Evolutionary conservation across 2,329 filamentous ascomycete species (phyloP), one percentile per base, ranked within the genome.

Genomic region (Pseudogymnoascus sp.): DNA sequence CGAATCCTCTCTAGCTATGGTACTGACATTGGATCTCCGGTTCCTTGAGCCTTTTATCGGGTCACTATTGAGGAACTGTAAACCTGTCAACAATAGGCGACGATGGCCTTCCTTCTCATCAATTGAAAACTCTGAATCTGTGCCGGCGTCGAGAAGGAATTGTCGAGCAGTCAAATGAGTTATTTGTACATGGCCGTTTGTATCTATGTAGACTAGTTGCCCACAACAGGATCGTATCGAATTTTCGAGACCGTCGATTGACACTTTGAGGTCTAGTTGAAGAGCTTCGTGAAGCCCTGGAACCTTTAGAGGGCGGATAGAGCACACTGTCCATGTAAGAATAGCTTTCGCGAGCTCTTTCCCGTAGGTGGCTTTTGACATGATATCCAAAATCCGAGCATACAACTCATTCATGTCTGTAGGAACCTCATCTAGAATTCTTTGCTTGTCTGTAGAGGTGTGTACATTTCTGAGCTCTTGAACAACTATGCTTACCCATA

Each of bases 391-490:
- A 6, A 61, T 67, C 12, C 61, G 34, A 2, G 36, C n/a, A 60
- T 68, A 68, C 4, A 67, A n/a, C n/a, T 59, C 42, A 60, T 68
- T 64, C 74, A 77, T 76, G 6, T 71, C 73, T 59, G 69, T 65
- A 2, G 75, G 75, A 4, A 77, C 70, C 0, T 66, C 64, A 21
- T 72, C 64, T 0, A 77, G 69, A 21, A 74, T 68, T 18, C 68
- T 23, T n/a, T 70, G 18, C 18, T 73, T 71, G 5, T 68, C 70
- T 16, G 6, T 16, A 39, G 37, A 39, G 14, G 37, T 39, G 37
- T 39, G 37, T 16, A 16, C 14, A 39, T 39, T n/a, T 39, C 37
- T 16, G 37, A 39, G 37, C n/a, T 39, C 37, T 4, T 39, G 37
- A 16, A 39, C 37, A 39, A 39, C 37, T n/a, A 39, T 39, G n/a